phyloP scores from a whole-genome alignment of 352 stramenopile species.

The Aphanomyces astaci region DNA sequence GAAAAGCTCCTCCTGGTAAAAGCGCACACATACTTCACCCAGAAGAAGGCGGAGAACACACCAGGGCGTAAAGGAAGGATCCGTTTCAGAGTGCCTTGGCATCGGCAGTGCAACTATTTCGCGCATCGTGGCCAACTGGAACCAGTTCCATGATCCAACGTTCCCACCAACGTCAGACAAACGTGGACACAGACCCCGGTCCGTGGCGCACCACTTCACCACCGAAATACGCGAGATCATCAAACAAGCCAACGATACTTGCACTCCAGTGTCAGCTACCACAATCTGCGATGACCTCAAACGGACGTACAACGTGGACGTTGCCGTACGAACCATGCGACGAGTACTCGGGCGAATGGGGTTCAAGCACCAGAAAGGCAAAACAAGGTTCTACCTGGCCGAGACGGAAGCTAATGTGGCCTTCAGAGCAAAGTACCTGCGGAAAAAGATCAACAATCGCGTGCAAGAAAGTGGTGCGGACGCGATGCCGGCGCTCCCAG shows the following conservation, averaged over 20 bases:
- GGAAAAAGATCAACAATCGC: neutral
- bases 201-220: neutral
- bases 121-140: neutral
- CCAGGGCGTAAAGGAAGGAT: too few relatives aligned
- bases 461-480: neutral
- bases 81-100: neutral
- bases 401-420: neutral
- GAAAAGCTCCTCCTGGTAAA: too few relatives aligned
- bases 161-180: neutral
- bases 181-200: neutral
- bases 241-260: neutral
- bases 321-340: neutral
- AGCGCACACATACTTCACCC: too few relatives aligned
- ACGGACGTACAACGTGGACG: neutral
- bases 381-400: neutral
- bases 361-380: neutral
- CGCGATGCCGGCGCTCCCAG: conserved; percentile 5
- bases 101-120: neutral
- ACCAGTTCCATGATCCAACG: neutral
- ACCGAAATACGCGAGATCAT: neutral
- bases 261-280: neutral
- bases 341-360: neutral
- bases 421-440: neutral
- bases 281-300: neutral
- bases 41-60: too few relatives aligned